A percentile compares a stretch with the other conserved stretches of the same genome.
phyloP scores from a whole-genome alignment of 1,284 basidiomycete species.

The Pterula multifida region DNA sequence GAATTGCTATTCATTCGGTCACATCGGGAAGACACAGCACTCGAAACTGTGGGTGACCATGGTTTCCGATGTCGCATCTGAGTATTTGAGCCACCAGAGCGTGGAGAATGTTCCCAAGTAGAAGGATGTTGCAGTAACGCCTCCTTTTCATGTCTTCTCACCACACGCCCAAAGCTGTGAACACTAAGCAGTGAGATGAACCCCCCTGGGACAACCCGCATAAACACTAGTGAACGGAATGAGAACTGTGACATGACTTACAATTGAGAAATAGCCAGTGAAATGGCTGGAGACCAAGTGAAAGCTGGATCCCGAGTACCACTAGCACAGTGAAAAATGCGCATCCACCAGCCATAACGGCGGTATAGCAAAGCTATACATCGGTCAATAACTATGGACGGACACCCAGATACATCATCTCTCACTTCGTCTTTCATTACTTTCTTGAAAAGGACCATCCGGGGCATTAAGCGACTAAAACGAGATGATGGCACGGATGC shows the following conservation, averaged over 20 bases:
- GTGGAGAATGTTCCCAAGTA: slow-evolving; percentile 22
- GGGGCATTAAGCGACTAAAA: slow-evolving; percentile 36
- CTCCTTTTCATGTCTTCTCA: slow-evolving; percentile 51
- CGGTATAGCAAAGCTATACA: slow-evolving; percentile 41
- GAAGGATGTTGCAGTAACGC: slow-evolving; percentile 37
- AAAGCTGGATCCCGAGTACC: slow-evolving; percentile 36
- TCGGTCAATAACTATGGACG: not conserved
- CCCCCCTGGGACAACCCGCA: slow-evolving; percentile 31
- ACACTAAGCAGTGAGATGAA: slow-evolving; percentile 45
- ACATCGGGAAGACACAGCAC: slow-evolving; percentile 8
- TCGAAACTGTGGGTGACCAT: not conserved
- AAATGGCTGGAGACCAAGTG: slow-evolving; percentile 29
- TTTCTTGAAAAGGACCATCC: slow-evolving; percentile 39
- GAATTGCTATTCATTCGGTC: slow-evolving; percentile 1
- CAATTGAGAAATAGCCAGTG: slow-evolving; percentile 48
- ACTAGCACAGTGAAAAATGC: slow-evolving; percentile 37
- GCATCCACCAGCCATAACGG: slow-evolving; percentile 37
- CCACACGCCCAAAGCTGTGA: slow-evolving; percentile 50
- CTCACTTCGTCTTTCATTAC: slow-evolving; percentile 53
- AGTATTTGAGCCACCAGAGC: slow-evolving; percentile 12
- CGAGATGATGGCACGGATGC: slow-evolving; percentile 28
- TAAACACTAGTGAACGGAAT: not conserved
- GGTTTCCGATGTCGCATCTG: slow-evolving; percentile 8
- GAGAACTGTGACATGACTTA: slow-evolving; percentile 19
- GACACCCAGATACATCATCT: slow-evolving; percentile 2